phyloP scores from a whole-genome alignment of 2,329 filamentous ascomycete species.

The Diaporthe citriasiana region DNA sequence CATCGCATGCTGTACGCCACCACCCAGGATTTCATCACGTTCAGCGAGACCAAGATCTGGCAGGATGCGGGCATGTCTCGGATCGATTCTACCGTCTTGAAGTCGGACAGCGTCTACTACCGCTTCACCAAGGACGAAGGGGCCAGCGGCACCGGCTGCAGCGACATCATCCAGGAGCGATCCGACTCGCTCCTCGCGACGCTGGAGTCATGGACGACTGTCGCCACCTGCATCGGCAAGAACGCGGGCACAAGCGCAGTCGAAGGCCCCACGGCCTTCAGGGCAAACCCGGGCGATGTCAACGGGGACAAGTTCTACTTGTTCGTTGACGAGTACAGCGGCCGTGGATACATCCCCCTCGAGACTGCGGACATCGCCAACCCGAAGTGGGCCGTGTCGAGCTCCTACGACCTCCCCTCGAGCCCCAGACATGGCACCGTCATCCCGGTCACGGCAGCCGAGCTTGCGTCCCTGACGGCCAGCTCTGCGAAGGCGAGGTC shows the following conservation, averaged over 20 bases:
- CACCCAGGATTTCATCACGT: slow-evolving; percentile 65
- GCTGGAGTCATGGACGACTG: slow-evolving; percentile 58
- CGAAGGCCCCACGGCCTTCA: slow-evolving; percentile 67
- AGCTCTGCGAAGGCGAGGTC: slow-evolving; percentile 13
- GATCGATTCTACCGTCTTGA: slow-evolving; percentile 66
- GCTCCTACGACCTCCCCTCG: slow-evolving; percentile 60
- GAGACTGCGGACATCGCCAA: slow-evolving; percentile 64
- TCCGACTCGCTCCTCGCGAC: slow-evolving; percentile 58
- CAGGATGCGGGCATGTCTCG: slow-evolving; percentile 65
- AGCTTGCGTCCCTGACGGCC: slow-evolving; percentile 54
- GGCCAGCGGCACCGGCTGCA: slow-evolving; percentile 62
- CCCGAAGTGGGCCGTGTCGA: slow-evolving; percentile 63
- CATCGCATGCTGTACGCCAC: slow-evolving; percentile 68
- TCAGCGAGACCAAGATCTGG: slow-evolving; percentile 62
- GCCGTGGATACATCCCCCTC: slow-evolving; percentile 66
- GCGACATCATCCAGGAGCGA: slow-evolving; percentile 67
- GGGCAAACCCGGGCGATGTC: slow-evolving; percentile 62
- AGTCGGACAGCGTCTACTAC: slow-evolving; percentile 59
- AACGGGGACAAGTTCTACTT: slow-evolving; percentile 68
- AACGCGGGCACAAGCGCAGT: slow-evolving; percentile 63
- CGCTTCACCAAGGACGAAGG: slow-evolving; percentile 71
- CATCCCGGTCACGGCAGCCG: slow-evolving; percentile 62
- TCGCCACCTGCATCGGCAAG: slow-evolving; percentile 64
- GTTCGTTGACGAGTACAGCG: slow-evolving; percentile 67
- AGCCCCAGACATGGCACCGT: slow-evolving; percentile 69